These are phyloP conservation scores for Neonectria coccinea DNA, from an alignment of 2,329 filamentous ascomycete genomes.

Conservation along the genomic window DNA sequence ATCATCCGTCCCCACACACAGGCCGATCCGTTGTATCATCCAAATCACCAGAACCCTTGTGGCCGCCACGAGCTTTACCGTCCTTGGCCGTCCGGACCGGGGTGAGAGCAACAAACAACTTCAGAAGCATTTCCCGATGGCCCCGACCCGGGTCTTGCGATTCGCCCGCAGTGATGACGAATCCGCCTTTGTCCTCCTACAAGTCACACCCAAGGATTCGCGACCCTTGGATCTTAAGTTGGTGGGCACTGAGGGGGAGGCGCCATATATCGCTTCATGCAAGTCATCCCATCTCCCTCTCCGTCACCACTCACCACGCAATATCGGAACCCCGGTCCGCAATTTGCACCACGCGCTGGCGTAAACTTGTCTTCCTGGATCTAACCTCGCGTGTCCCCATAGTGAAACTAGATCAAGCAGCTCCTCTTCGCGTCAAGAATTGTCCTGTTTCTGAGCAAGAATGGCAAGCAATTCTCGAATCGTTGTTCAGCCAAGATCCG, in stretches of 20 bases:
- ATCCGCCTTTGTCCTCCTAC: constrained; percentile 68
- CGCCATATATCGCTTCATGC: constrained; percentile 69
- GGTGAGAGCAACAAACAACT: constrained; percentile 21
- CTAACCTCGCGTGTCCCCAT: constrained; percentile 35
- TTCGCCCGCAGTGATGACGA: constrained; percentile 67
- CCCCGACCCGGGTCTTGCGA: constrained; percentile 61
- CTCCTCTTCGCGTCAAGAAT: constrained; percentile 64
- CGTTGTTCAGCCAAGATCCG: constrained; percentile 65
- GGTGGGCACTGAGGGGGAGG: constrained; percentile 74
- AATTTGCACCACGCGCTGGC: constrained; percentile 37
- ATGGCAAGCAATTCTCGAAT: constrained; percentile 72
- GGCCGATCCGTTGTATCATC: constrained; percentile 31
- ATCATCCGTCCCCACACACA: constrained; percentile 27
- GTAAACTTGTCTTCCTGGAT: constrained; percentile 32
- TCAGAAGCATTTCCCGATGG: constrained; percentile 39
- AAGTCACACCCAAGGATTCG: constrained; percentile 64
- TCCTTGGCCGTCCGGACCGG: constrained; percentile 5
- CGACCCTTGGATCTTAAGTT: constrained; percentile 73
- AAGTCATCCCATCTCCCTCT: constrained; percentile 52
- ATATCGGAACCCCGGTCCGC: constrained; percentile 33
- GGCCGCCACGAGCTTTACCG: constrained; percentile 2
- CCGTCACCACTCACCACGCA: constrained; percentile 26
- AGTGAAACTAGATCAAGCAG: constrained; percentile 69
- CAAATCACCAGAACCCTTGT: constrained; percentile 22
- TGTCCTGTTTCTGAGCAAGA: constrained; percentile 70